Base-by-base conservation (phyloP, 352 stramenopile genomes). In the Pseudoperonospora humuli region DNA sequence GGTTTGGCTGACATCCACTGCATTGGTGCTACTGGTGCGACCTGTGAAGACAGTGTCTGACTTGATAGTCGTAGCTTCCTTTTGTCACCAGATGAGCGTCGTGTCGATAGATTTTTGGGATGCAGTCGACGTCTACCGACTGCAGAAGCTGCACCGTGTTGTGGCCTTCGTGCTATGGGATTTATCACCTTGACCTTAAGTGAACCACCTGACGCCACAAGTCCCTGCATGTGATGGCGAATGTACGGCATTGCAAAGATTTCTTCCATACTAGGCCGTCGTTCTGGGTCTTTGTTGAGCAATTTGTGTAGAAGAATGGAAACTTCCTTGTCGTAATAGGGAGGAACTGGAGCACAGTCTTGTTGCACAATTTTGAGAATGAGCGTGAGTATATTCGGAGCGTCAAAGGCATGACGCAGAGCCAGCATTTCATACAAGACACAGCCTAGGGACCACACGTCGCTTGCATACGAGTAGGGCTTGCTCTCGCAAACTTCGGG, bases 381-480 rank as follows among this genome's bases (percentile, higher is more conserved):
- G 36, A 91, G 66, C 10, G 61, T 85, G 29, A 91, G 68, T 38
- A 91, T 87, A 27, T 91, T 91, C 6, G 75, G 72, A 3, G 76
- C 80, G 13, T 93, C 72, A 47, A 95, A 95, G 4, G 84, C 82
- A 35, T 90, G 83, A 35, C 77, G 70, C 11, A 96, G 64, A 5
- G 84, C 56, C 15, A 86, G 67, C 49, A 95, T 86, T 57, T 97
- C 85, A 54, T 94, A 97, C 17, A 97, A 35, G 4, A 96, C 67
- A 45, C 86, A 95, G 15, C 91, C 91, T 5, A 97, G 69, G 11
- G 84, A 92, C 89, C 91, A 97, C 15, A 97, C 71, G 45, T 97
- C 92, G 50, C 77, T 95, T 19, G 84, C 70, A 51, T 92, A 92
- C 34, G 85, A 90, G 67, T 97, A 97, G 7, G 86, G 81, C 32